These are phyloP conservation scores for Dillenia suffruticosa DNA, from an alignment of 164 flowering plant species.

Conservation along the genomic window DNA sequence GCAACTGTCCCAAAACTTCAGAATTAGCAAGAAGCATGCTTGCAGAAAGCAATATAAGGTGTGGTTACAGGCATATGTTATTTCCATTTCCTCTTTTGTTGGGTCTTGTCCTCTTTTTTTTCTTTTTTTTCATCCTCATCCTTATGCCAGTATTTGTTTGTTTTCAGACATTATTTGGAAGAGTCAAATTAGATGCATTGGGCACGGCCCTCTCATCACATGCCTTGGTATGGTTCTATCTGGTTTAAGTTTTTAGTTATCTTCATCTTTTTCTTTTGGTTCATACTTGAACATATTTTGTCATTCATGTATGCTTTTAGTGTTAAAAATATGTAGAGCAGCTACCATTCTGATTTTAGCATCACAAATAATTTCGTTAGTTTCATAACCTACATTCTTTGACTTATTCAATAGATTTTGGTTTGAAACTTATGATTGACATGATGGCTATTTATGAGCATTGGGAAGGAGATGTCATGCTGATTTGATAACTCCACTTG, in stretches of 20 bases:
- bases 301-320: no score
- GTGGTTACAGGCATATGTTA: conserved; percentile 3
- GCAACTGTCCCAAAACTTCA: conserved; percentile 44
- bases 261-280: no score
- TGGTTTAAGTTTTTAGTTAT: background rate
- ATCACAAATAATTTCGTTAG: no score
- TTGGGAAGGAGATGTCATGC: no score
- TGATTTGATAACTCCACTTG: no score
- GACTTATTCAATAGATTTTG: no score
- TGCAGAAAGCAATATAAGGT: conserved; percentile 32
- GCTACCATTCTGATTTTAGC: no score
- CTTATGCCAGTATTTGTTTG: background rate
- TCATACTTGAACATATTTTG: no score
- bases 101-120: background rate
- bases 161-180: conserved; percentile 34
- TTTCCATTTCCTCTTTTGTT: background rate
- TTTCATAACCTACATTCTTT: no score
- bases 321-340: no score
- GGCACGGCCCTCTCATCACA: conserved; percentile 32
- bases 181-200: conserved; percentile 21
- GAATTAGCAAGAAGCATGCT: conserved; percentile 25
- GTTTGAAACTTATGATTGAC: no score
- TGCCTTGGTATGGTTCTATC: conserved; percentile 42
- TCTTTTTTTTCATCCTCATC: background rate
- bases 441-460: no score